Conservation (phyloP, 129 eudicot genomes). For the Helichrysum umbraculigerum region DNA sequence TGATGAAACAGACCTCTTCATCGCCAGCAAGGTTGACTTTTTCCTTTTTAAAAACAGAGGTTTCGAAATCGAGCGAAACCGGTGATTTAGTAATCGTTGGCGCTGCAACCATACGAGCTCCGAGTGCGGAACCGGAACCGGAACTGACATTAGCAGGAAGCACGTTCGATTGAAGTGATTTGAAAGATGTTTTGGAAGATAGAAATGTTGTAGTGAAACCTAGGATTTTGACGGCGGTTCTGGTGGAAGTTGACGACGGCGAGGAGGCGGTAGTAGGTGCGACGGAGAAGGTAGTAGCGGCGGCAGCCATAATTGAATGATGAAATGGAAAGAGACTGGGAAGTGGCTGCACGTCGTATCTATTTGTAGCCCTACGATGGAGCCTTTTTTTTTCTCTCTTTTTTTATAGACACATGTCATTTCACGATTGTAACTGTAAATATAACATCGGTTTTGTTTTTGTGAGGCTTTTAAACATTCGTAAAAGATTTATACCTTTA, state of each 20-base stretch:
- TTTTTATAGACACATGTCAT: no score
- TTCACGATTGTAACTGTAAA: no score
- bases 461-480: no score
- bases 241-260: background rate
- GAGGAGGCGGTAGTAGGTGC: slow-evolving; percentile 22
- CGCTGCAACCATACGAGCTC: slow-evolving; percentile 56
- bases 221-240: slow-evolving; percentile 21
- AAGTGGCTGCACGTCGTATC: background rate
- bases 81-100: slow-evolving; percentile 43
- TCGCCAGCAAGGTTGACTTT: slow-evolving; percentile 63
- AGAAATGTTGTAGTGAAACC: slow-evolving; percentile 11
- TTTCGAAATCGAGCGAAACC: slow-evolving; percentile 56
- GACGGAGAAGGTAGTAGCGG: slow-evolving; percentile 27
- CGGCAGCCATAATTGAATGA: slow-evolving; percentile 31
- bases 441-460: no score
- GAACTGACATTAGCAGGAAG: background rate
- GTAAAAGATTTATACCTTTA: no score
- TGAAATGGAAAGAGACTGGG: background rate
- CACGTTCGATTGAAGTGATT: slow-evolving; percentile 5
- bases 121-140: slow-evolving; percentile 40
- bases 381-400: no score
- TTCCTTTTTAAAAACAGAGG: slow-evolving; percentile 68
- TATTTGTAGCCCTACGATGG: background rate
- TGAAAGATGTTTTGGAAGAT: slow-evolving; percentile 25
- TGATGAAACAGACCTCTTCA: slow-evolving; percentile 56